These are phyloP conservation scores for Hyphodiscus hymeniophilus DNA, from an alignment of 495 filamentous ascomycete genomes.

Conservation along the genomic window DNA sequence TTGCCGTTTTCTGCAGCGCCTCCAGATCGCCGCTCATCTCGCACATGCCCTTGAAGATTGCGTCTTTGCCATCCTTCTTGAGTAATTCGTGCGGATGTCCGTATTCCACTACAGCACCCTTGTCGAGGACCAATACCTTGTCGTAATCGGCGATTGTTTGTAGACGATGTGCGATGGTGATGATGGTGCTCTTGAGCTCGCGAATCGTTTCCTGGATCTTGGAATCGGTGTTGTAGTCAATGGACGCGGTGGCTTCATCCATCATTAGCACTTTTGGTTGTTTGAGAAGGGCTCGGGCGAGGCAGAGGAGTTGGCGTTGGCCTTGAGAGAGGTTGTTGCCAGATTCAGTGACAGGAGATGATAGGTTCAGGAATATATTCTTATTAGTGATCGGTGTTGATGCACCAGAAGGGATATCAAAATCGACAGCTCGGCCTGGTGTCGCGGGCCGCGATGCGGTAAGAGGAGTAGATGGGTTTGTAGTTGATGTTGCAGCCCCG, in stretches of 20 bases:
- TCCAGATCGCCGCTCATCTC: constrained; percentile 89
- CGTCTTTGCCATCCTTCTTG: constrained; percentile 37
- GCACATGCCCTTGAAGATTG: constrained; percentile 85
- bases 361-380: constrained; percentile 87
- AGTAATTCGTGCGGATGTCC: constrained; percentile 69
- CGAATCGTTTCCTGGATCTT: constrained; percentile 96
- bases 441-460: constrained; percentile 20
- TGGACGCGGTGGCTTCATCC: constrained; percentile 98
- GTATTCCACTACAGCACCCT: constrained; percentile 79
- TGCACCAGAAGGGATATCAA: constrained; percentile 15
- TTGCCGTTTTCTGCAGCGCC: constrained; percentile 60
- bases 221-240: constrained; percentile 91
- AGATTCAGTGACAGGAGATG: constrained; percentile 78
- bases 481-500: constrained; percentile 31
- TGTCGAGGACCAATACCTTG: constrained; percentile 94
- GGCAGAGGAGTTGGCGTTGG: constrained; percentile 89
- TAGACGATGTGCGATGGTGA: constrained; percentile 95
- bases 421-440: constrained; percentile 12
- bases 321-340: constrained; percentile 96
- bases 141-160: constrained; percentile 97
- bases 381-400: constrained; percentile 60
- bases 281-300: constrained; percentile 90
- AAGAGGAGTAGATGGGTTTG: constrained; percentile 20
- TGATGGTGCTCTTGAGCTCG: constrained; percentile 85
- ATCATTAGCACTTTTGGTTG: constrained; percentile 88